Evolutionary conservation across 371 early-diverging fungal genomes (phyloP).

Genomic region (Nosema granulosis): DNA sequence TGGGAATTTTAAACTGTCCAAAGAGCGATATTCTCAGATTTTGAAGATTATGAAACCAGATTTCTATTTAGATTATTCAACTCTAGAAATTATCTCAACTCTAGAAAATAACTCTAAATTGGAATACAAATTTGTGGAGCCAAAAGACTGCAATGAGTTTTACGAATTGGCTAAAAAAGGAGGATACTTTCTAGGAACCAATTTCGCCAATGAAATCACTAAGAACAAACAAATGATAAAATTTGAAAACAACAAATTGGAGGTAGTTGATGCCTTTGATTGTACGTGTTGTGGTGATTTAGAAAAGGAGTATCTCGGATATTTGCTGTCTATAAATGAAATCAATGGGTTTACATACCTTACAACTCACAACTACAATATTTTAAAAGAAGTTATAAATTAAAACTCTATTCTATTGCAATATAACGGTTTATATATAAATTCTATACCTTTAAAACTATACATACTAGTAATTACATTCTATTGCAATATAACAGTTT

Average conservation of each 20-base stretch:
- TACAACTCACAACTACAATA: constrained; percentile 42
- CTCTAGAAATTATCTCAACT: constrained; percentile 7
- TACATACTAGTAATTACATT: too few species aligned
- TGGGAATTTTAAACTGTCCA: constrained; percentile 43
- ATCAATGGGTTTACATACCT: constrained; percentile 33
- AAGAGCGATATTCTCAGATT: constrained; percentile 19
- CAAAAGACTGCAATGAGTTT: constrained; percentile 19
- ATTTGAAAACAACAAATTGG: constrained; percentile 20
- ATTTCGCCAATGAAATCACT: constrained; percentile 33
- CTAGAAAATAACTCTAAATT: neutral
- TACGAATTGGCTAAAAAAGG: neutral
- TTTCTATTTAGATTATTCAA: constrained; percentile 34
- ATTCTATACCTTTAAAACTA: too few species aligned
- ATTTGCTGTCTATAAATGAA: constrained; percentile 28
- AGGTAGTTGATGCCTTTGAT: constrained; percentile 18
- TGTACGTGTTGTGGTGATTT: constrained; percentile 42
- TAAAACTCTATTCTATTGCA: neutral
- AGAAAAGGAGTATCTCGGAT: constrained; percentile 17
- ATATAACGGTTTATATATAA: too few species aligned
- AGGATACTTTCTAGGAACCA: constrained; percentile 21
- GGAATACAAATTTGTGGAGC: constrained; percentile 35
- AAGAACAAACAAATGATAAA: constrained; percentile 21
- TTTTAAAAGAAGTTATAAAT: constrained; percentile 1
- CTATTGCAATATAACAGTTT: too few species aligned
- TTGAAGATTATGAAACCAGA: constrained; percentile 28